Evolutionary conservation across 2,329 filamentous ascomycete species (phyloP).

Genomic region (Monosporascus sp.): DNA sequence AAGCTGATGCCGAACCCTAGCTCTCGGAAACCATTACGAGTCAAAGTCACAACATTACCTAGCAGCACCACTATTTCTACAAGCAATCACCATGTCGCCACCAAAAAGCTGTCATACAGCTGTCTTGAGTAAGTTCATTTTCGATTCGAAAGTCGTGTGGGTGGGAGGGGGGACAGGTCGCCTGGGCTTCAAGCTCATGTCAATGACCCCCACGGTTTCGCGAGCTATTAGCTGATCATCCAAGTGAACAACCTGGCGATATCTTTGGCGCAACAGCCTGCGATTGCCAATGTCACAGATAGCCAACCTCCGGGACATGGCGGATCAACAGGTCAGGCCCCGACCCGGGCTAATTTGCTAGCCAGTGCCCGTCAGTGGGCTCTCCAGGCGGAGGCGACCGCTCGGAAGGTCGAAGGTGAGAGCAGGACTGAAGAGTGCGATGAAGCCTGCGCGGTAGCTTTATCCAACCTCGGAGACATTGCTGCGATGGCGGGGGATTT

Average conservation of each 20-base stretch:
- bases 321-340: conserved; percentile 27
- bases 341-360: conserved; percentile 56
- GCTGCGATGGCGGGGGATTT: conserved; percentile 66
- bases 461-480: conserved; percentile 84
- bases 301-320: conserved; percentile 21
- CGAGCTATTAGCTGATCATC: conserved; percentile 11
- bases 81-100: conserved; percentile 68
- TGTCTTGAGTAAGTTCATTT: conserved; percentile 58
- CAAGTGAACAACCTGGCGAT: conserved; percentile 75
- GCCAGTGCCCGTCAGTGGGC: conserved; percentile 74
- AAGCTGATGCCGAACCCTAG: conserved; percentile 34
- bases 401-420: conserved; percentile 59
- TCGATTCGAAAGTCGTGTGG: conserved; percentile 6
- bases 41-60: conserved; percentile 70
- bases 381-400: conserved; percentile 65
- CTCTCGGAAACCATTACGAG: conserved; percentile 73
- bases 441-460: conserved; percentile 72
- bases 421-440: conserved; percentile 75
- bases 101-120: conserved; percentile 67
- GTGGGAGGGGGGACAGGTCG: too few relatives aligned
- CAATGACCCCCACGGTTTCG: background rate
- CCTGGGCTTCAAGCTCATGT: too few relatives aligned
- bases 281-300: conserved; percentile 29
- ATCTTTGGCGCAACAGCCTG: conserved; percentile 63
- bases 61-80: conserved; percentile 79